Evolutionary conservation across 1,284 basidiomycete species (phyloP).

Genomic region (Ceratobasidium sp.): DNA sequence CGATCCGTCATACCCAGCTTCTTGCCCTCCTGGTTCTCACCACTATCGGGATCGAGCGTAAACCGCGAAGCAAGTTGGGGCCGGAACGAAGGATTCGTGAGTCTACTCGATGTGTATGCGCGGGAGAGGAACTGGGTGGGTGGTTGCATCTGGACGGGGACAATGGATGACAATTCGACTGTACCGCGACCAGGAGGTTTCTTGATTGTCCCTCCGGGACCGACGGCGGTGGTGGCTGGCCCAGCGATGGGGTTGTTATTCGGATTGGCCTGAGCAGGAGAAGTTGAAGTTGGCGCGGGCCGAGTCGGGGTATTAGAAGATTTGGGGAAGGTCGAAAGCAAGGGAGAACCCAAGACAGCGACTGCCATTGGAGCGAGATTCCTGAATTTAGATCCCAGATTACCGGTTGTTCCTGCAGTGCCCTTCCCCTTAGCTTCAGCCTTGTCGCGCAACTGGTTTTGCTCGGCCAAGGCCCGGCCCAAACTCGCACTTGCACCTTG

Average conservation of each 20-base stretch:
- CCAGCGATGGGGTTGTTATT: slow-evolving; percentile 48
- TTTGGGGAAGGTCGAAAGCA: slow-evolving; percentile 39
- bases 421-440: neutral
- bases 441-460: slow-evolving; percentile 23
- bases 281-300: slow-evolving; percentile 15
- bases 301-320: neutral
- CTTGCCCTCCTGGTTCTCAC: slow-evolving; percentile 61
- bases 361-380: slow-evolving; percentile 37
- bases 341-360: slow-evolving; percentile 43
- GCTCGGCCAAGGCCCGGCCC: slow-evolving; percentile 29
- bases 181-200: slow-evolving; percentile 62
- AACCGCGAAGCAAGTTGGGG: slow-evolving; percentile 66
- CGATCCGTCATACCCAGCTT: slow-evolving; percentile 77
- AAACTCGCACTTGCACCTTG: slow-evolving; percentile 29
- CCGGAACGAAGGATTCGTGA: slow-evolving; percentile 49
- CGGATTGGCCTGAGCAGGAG: slow-evolving; percentile 51
- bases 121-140: slow-evolving; percentile 76
- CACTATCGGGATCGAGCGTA: slow-evolving; percentile 58
- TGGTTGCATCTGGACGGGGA: slow-evolving; percentile 85
- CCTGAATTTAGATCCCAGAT: slow-evolving; percentile 33
- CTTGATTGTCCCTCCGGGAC: slow-evolving; percentile 54
- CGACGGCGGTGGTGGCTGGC: slow-evolving; percentile 58
- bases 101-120: slow-evolving; percentile 58
- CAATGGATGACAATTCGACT: slow-evolving; percentile 91
- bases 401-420: neutral